Evolutionary conservation across 306 rosid species (phyloP).

Genomic region (Pyrus bretschneideri): DNA sequence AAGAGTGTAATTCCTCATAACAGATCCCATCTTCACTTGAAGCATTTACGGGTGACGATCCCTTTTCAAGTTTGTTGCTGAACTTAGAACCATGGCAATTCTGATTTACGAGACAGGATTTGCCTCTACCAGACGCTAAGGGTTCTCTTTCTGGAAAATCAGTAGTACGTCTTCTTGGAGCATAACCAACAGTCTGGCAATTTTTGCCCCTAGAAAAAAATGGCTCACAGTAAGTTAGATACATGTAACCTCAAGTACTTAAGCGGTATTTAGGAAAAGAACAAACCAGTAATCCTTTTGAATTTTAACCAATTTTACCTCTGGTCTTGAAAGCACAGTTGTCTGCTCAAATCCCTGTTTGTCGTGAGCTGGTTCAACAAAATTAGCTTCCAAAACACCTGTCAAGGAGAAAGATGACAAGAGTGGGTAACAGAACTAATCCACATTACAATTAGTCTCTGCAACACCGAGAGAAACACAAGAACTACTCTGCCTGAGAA

Average conservation of each 20-base stretch:
- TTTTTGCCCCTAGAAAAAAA: slow-evolving; percentile 38
- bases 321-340: slow-evolving; percentile 69
- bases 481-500: not conserved
- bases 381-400: slow-evolving; percentile 96
- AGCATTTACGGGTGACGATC: not conserved
- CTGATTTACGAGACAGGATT: not conserved
- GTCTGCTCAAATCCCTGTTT: slow-evolving; percentile 96
- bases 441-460: not conserved
- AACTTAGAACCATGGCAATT: slow-evolving; percentile 12
- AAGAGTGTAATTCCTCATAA: slow-evolving; percentile 12
- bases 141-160: slow-evolving; percentile 27
- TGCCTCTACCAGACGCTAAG: slow-evolving; percentile 16
- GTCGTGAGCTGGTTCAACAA: slow-evolving; percentile 96
- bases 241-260: not conserved
- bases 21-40: slow-evolving; percentile 19
- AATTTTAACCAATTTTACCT: slow-evolving; percentile 50
- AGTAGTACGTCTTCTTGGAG: slow-evolving; percentile 24
- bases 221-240: not conserved
- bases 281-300: slow-evolving; percentile 75
- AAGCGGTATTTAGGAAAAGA: not conserved
- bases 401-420: not conserved
- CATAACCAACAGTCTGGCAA: slow-evolving; percentile 72
- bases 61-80: slow-evolving; percentile 10
- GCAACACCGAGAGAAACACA: not conserved
- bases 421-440: not conserved